Percentiles rank a stretch among this genome's conserved stretches.
These are phyloP conservation scores for Pleurotus tuber-regium DNA, from an alignment of 768 basidiomycete species.

Conservation along the genomic window DNA sequence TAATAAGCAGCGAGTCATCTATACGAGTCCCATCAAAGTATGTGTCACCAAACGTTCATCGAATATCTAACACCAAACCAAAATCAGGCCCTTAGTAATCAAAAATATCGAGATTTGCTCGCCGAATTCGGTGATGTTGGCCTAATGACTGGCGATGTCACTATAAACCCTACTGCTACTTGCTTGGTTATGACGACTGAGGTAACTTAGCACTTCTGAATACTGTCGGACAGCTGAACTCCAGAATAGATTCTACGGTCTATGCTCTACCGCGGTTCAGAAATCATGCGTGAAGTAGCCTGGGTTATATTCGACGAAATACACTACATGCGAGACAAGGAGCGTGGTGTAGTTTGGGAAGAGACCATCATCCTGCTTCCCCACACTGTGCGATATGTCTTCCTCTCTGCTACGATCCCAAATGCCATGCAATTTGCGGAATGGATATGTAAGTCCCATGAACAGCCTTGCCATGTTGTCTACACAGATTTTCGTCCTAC, in stretches of 20 bases:
- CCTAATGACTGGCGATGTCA: conserved; percentile 99
- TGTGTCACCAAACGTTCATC: conserved; percentile 25
- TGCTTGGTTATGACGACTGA: conserved; percentile 99
- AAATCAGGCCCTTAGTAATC: conserved; percentile 91
- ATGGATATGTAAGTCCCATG: conserved; percentile 97
- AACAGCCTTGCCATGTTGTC: conserved; percentile 98
- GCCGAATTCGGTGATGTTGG: conserved; percentile 98
- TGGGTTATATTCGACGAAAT: conserved; percentile 99
- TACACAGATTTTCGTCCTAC: conserved; percentile 99
- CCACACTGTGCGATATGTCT: conserved; percentile 94
- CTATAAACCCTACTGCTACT: conserved; percentile 94
- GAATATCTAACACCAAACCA: neutral
- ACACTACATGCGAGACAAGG: conserved; percentile 99
- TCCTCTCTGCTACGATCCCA: conserved; percentile 97
- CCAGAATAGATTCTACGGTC: conserved; percentile 86
- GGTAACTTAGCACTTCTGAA: conserved; percentile 40
- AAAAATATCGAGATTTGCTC: conserved; percentile 97
- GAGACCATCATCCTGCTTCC: conserved; percentile 98
- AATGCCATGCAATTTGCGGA: conserved; percentile 99
- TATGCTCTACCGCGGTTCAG: conserved; percentile 98
- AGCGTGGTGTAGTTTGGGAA: conserved; percentile 99
- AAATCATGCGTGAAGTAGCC: conserved; percentile 99
- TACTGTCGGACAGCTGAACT: neutral
- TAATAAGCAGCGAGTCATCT: conserved; percentile 94
- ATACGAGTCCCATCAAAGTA: conserved; percentile 99